Evolutionary conservation across 345 rosid species (phyloP).

Genomic region (Camelina laxa): DNA sequence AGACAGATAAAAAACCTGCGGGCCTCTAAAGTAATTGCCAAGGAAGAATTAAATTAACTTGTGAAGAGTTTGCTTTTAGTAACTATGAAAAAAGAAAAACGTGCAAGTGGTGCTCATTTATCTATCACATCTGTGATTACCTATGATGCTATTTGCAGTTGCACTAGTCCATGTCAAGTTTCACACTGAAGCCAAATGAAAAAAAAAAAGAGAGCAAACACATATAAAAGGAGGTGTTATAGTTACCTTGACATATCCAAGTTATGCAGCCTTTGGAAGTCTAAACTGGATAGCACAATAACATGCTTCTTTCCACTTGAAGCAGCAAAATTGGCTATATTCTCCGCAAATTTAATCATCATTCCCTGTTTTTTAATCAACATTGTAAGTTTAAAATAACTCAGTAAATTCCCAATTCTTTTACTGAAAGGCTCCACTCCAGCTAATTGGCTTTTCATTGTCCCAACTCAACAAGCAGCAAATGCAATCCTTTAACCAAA

Average conservation of each 20-base stretch:
- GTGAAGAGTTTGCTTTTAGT: not conserved
- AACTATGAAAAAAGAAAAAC: not conserved
- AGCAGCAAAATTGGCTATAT: conserved; percentile 80
- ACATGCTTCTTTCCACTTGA: conserved; percentile 75
- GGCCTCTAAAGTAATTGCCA: conserved; percentile 57
- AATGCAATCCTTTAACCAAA: not conserved
- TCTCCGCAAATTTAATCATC: conserved; percentile 78
- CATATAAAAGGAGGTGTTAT: not conserved
- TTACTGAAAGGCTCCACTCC: conserved; percentile 5
- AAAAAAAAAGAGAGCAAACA: not conserved
- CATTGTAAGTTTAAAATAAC: conserved; percentile 10
- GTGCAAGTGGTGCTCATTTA: conserved; percentile 10
- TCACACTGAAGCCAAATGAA: not conserved
- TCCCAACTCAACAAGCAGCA: conserved; percentile 8
- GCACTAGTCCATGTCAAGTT: conserved; percentile 11
- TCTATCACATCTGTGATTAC: not conserved
- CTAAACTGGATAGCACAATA: conserved; percentile 78
- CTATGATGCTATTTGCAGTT: not conserved
- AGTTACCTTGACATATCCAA: conserved; percentile 83
- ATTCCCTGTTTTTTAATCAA: conserved; percentile 58
- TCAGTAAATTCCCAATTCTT: not conserved
- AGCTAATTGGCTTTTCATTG: conserved; percentile 9
- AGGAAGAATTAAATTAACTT: conserved; percentile 13
- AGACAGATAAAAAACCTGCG: conserved; percentile 74
- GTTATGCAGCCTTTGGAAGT: conserved; percentile 83